A percentile compares a stretch with the other conserved stretches of the same genome.
Evolutionary conservation across 1,284 basidiomycete species (phyloP).

Genomic region (Bjerkandera adusta): DNA sequence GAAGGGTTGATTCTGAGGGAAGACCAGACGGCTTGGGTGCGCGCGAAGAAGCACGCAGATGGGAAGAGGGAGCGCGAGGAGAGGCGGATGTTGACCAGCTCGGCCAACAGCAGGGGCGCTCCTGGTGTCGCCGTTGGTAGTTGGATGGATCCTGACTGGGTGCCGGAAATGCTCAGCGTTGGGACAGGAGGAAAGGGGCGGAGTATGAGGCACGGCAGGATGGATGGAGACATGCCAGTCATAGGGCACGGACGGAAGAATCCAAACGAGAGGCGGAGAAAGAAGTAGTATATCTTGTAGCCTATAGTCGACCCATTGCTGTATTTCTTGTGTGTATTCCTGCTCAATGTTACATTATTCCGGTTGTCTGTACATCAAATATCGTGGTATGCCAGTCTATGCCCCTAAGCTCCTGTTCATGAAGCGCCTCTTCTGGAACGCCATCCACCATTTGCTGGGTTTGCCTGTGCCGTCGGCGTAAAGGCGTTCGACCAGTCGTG

Average conservation of each 20-base stretch:
- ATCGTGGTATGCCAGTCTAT: conserved; percentile 30
- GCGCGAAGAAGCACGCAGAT: conserved; percentile 76
- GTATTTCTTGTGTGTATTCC: conserved; percentile 1
- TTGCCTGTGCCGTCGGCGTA: conserved; percentile 86
- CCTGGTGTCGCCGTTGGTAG: conserved; percentile 58
- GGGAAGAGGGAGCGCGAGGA: conserved; percentile 78
- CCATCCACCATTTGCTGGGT: conserved; percentile 99
- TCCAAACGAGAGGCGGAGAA: conserved; percentile 75
- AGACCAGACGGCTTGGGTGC: conserved; percentile 85
- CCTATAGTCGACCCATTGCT: too few relatives aligned
- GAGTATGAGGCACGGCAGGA: conserved; percentile 44
- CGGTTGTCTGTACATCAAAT: conserved; percentile 25
- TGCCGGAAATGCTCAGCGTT: conserved; percentile 81
- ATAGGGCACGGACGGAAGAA: conserved; percentile 87
- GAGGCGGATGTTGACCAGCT: conserved; percentile 64
- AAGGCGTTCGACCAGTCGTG: conserved; percentile 83
- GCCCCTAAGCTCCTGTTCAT: conserved; percentile 85
- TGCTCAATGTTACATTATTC: conserved; percentile 12
- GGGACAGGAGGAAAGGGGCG: conserved; percentile 76
- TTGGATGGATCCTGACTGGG: conserved; percentile 97
- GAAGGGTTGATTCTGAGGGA: conserved; percentile 86
- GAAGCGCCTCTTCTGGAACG: conserved; percentile 96
- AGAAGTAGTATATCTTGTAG: conserved; percentile 38
- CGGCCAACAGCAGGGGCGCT: conserved; percentile 51
- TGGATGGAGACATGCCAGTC: conserved; percentile 70